Evolutionary conservation across 352 stramenopile genomes (phyloP).

Genomic region (Phytophthora pseudosyringae): DNA sequence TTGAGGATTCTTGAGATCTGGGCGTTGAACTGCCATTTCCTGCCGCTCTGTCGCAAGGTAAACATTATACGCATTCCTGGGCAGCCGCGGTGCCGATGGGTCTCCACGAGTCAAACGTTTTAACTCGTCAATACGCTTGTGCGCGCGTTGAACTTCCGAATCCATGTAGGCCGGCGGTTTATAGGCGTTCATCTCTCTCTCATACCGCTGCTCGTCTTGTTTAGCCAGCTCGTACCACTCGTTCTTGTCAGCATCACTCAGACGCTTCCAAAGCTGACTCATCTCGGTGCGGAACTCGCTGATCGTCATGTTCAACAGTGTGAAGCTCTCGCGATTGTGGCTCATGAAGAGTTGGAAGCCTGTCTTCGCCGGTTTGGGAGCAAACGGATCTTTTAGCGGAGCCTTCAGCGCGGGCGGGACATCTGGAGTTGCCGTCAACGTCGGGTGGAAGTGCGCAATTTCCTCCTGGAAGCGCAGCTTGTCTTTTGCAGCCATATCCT

Average conservation of each 20-base stretch:
- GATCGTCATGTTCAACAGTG: slow-evolving; percentile 56
- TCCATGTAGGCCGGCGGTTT: slow-evolving; percentile 48
- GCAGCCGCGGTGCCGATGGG: slow-evolving; percentile 40
- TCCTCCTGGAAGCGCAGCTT: slow-evolving; percentile 63
- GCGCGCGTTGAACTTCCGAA: slow-evolving; percentile 18
- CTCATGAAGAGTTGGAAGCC: slow-evolving; percentile 71
- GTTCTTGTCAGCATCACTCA: slow-evolving; percentile 49
- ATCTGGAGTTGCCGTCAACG: slow-evolving; percentile 8
- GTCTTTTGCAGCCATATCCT: slow-evolving; percentile 53
- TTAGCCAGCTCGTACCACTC: slow-evolving; percentile 57
- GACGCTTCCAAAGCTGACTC: slow-evolving; percentile 54
- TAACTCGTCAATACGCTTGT: slow-evolving; percentile 47
- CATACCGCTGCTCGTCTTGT: slow-evolving; percentile 53
- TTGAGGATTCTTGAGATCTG: slow-evolving; percentile 48
- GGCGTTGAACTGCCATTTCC: slow-evolving; percentile 36
- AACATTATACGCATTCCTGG: slow-evolving; percentile 52
- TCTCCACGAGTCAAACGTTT: slow-evolving; percentile 41
- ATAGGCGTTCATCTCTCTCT: slow-evolving; percentile 57
- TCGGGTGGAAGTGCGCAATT: slow-evolving; percentile 43
- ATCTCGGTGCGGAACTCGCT: slow-evolving; percentile 68
- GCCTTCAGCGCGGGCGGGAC: slow-evolving; percentile 1
- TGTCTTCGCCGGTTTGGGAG: slow-evolving; percentile 50
- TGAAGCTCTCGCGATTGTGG: slow-evolving; percentile 61
- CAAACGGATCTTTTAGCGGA: slow-evolving; percentile 45
- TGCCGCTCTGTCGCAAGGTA: slow-evolving; percentile 48